A percentile compares a stretch with the other conserved stretches of the same genome.
phyloP scores from a whole-genome alignment of 352 stramenopile genomes.

The Globisporangium viniferum region DNA sequence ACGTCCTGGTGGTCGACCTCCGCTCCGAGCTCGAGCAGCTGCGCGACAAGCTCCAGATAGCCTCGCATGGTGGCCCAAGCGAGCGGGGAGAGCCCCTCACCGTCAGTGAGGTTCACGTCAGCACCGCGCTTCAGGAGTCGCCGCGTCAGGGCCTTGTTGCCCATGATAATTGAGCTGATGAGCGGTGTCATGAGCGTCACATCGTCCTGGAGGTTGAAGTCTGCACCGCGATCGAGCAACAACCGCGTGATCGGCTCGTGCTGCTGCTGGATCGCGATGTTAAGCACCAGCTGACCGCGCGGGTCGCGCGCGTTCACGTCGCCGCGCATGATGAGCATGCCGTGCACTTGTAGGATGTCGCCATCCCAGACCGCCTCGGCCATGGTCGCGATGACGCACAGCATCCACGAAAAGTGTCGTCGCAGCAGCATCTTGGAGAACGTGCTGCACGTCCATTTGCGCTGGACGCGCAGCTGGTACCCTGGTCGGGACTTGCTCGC shows the following conservation, averaged over 20 bases:
- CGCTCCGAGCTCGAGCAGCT: slow-evolving; percentile 56
- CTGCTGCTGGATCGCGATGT: slow-evolving; percentile 78
- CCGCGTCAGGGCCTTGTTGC: slow-evolving; percentile 72
- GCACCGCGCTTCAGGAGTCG: slow-evolving; percentile 54
- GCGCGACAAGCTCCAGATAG: slow-evolving; percentile 71
- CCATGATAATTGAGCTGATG: slow-evolving; percentile 78
- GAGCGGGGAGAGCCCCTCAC: slow-evolving; percentile 60
- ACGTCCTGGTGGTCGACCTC: slow-evolving; percentile 61
- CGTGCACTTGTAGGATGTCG: slow-evolving; percentile 72
- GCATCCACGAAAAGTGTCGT: slow-evolving; percentile 65
- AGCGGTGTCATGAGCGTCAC: slow-evolving; percentile 53
- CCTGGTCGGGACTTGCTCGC: slow-evolving; percentile 53
- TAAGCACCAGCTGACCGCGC: slow-evolving; percentile 53
- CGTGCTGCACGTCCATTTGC: slow-evolving; percentile 48
- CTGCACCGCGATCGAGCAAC: slow-evolving; percentile 61
- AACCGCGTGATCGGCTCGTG: slow-evolving; percentile 68
- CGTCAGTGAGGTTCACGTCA: slow-evolving; percentile 51
- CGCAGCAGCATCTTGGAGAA: slow-evolving; percentile 45
- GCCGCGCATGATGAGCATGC: slow-evolving; percentile 42
- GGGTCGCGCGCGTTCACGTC: slow-evolving; percentile 59
- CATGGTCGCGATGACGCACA: slow-evolving; percentile 56
- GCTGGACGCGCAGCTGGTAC: slow-evolving; percentile 56
- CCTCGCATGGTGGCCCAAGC: slow-evolving; percentile 63
- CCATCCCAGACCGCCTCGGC: slow-evolving; percentile 70
- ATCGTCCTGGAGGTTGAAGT: slow-evolving; percentile 67